Conservation (phyloP, 148 eudicot genomes). For the Fagopyrum homotropicum region DNA sequence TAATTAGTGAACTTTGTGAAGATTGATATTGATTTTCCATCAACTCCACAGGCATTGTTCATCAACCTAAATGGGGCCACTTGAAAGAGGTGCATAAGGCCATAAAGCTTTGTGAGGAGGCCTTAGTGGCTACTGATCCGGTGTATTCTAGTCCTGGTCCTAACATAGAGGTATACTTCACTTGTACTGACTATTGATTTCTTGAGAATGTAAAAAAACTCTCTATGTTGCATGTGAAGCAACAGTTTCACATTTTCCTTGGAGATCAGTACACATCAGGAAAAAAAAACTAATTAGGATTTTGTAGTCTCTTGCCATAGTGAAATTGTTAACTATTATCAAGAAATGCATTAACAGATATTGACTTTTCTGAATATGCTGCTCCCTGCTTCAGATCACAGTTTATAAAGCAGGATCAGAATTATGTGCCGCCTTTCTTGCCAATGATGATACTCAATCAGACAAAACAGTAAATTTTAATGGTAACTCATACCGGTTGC, state of each 20-base stretch:
- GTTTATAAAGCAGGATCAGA: constrained; percentile 72
- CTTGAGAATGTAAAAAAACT: not conserved
- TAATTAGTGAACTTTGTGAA: not conserved
- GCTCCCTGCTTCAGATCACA: constrained; percentile 45
- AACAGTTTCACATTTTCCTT: not conserved
- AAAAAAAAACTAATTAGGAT: not conserved
- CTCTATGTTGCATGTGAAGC: not conserved
- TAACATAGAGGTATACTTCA: constrained; percentile 57
- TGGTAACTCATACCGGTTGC: constrained; percentile 72
- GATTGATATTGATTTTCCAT: not conserved
- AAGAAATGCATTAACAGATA: no score
- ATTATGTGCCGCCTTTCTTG: constrained; percentile 77
- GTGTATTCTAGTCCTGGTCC: constrained; percentile 50
- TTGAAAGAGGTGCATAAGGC: constrained; percentile 83
- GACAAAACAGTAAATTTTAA: constrained; percentile 69
- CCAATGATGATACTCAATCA: constrained; percentile 55
- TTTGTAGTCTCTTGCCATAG: no score
- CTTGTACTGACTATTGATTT: not conserved
- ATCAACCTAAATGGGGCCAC: constrained; percentile 95
- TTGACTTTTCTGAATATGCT: not conserved
- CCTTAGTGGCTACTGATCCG: constrained; percentile 87
- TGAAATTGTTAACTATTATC: no score
- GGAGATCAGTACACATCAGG: not conserved
- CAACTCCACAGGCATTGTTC: constrained; percentile 39
- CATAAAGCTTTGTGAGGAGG: constrained; percentile 84